phyloP scores from a whole-genome alignment of 164 flowering plant species.

The Sedum album region DNA sequence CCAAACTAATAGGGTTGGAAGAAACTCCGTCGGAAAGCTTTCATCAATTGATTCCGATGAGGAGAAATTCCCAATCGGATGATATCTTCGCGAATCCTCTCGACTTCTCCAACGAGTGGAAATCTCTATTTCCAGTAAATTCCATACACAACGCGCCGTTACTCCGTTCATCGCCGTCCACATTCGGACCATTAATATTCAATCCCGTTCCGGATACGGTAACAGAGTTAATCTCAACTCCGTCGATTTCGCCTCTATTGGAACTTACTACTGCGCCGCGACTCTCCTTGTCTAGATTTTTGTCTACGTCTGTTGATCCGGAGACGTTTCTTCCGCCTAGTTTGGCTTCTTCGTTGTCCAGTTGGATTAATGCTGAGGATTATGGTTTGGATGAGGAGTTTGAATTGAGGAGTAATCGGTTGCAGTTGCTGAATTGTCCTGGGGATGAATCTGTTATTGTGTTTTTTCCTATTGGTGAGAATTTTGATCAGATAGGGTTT shows the following conservation, averaged over 20 bases:
- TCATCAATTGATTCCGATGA: too few species aligned
- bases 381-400: background rate
- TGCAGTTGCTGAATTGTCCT: conserved; percentile 13
- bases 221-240: conserved; percentile 21
- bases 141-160: too few species aligned
- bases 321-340: conserved; percentile 4
- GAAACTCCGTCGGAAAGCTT: too few species aligned
- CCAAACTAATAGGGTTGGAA: too few species aligned
- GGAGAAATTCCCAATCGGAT: too few species aligned
- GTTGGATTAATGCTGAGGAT: too few species aligned
- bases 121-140: too few species aligned
- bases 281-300: conserved; percentile 19
- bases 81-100: too few species aligned
- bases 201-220: too few species aligned
- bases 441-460: conserved; percentile 1
- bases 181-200: too few species aligned
- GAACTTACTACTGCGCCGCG: conserved; percentile 19
- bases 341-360: background rate
- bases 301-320: conserved; percentile 11
- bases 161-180: too few species aligned
- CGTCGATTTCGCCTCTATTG: conserved; percentile 18
- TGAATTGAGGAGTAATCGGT: conserved; percentile 17
- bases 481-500: conserved; percentile 45
- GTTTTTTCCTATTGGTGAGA: conserved; percentile 37
- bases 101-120: too few species aligned